Percentiles rank a stretch among this genome's conserved stretches.
phyloP scores from a whole-genome alignment of 768 basidiomycete genomes.

The Rickenella mellea region DNA sequence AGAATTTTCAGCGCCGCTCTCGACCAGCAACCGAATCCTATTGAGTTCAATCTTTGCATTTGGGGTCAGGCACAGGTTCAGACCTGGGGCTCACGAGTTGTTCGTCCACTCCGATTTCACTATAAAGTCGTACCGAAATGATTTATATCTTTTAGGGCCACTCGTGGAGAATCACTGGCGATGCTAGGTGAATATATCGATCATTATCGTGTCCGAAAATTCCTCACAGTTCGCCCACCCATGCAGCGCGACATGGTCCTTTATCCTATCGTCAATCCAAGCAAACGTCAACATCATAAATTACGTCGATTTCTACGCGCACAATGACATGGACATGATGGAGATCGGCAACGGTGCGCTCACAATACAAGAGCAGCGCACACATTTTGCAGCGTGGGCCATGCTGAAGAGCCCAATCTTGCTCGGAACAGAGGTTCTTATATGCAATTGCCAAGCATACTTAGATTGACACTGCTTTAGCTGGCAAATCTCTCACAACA shows the following conservation, averaged over 20 bases:
- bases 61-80: constrained; percentile 49
- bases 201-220: background rate
- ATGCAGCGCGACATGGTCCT: constrained; percentile 36
- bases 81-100: constrained; percentile 47
- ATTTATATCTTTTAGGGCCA: too few species aligned
- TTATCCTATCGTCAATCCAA: constrained; percentile 35
- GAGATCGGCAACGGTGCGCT: constrained; percentile 42
- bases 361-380: constrained; percentile 39
- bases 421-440: constrained; percentile 26
- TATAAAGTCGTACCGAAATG: too few species aligned
- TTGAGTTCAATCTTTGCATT: constrained; percentile 41
- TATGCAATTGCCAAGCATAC: background rate
- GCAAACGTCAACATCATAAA: constrained; percentile 33
- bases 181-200: constrained; percentile 16
- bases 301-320: constrained; percentile 34
- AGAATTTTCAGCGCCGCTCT: constrained; percentile 26
- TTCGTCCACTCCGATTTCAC: too few species aligned
- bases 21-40: constrained; percentile 25
- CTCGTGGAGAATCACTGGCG: constrained; percentile 45
- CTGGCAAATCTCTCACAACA: constrained; percentile 27
- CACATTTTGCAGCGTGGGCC: constrained; percentile 52
- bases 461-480: constrained; percentile 18
- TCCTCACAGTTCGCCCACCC: background rate
- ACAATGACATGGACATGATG: constrained; percentile 57
- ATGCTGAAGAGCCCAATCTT: constrained; percentile 50